Percentiles rank a stretch among this genome's conserved stretches.
Evolutionary conservation across 495 filamentous ascomycete species (phyloP).

Genomic region (Stereocaulon alpinum): DNA sequence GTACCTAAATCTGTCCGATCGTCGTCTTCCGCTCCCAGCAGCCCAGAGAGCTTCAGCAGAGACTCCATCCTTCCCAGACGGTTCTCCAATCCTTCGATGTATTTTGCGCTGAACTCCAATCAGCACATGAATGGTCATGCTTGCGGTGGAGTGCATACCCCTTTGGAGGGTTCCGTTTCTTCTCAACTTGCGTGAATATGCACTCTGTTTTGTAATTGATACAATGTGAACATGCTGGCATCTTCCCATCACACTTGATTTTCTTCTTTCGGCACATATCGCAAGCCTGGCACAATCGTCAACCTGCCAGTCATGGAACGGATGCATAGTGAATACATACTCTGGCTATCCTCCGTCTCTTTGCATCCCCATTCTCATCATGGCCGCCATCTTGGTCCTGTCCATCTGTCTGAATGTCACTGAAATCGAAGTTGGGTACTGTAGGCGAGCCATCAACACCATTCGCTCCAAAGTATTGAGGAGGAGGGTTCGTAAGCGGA

Average conservation of each 20-base stretch:
- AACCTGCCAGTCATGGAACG: constrained; percentile 15
- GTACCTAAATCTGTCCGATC: constrained; percentile 82
- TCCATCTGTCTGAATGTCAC: constrained; percentile 49
- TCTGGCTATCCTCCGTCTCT: constrained; percentile 86
- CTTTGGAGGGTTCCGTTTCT: constrained; percentile 96
- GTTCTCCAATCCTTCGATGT: constrained; percentile 96
- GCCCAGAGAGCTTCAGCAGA: constrained; percentile 72
- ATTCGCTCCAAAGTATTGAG: constrained; percentile 61
- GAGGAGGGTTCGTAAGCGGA: constrained; percentile 47
- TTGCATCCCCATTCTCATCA: constrained; percentile 68
- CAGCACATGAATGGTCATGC: constrained; percentile 8
- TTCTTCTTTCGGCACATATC: constrained; percentile 99
- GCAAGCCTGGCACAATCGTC: constrained; percentile 56
- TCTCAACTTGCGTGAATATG: constrained; percentile 94
- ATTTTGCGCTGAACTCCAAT: constrained; percentile 64
- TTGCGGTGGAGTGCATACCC: constrained; percentile 47
- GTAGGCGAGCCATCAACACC: constrained; percentile 50
- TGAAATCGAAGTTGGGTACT: constrained; percentile 42
- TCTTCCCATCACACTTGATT: constrained; percentile 97
- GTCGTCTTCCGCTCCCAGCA: constrained; percentile 78
- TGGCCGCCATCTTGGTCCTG: constrained; percentile 32
- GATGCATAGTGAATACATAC: constrained; percentile 37
- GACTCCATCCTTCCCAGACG: constrained; percentile 89
- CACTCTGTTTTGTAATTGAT: constrained; percentile 98
- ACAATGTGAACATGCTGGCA: constrained; percentile 91